Evolutionary conservation across 805 yeast species (phyloP), one percentile per base, ranked within the genome.

Genomic region (Pichia gijzeniarum): DNA sequence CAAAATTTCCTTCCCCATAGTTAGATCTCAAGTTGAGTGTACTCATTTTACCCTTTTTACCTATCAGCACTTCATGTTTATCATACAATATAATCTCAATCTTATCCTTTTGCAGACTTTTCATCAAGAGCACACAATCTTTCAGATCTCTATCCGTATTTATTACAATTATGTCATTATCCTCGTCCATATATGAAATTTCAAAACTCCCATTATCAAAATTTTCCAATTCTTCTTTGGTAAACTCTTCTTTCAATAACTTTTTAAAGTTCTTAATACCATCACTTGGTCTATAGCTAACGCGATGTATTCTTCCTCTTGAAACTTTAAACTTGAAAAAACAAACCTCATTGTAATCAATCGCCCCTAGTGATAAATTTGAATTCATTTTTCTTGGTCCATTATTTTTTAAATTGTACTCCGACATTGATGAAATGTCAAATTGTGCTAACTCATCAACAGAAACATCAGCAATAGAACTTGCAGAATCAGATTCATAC

Each of bases 281-380:
- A 4, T 77, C 84, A 22, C 55, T 62, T 4, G 86, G 79, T 43
- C 68, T 70, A 34, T 80, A 63, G 14, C 79, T 73, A 30, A 88
- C 67, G 48, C 95, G 72, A 65, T 86, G 91, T n/a, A 80, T 81
- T 43, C 93, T 73, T 16, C 84, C 82, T 14, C 73, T 71, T 10
- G 95, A 91, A 1, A 91, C 77, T 62, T 75, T 82, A 70, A 88
- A 85, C 63, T 88, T 88, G 71, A 87, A 83, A 4, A 79, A 67
- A 48, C 73, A 79, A 5, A 72, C 57, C 3, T 53, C 58, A 19
- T 61, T 61, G 35, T 45, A 62, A 40, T 57, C 59, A 18, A 59
- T 48, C n/a, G 33, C 20, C 4, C 32, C 32, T 17, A 49, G 20
- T n/a, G 52, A 46, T n/a, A 38, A 31, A 33, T 42, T 28, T 8